Evolutionary conservation across 140 eudicot genomes (phyloP).

Genomic region (Anethum foeniculum): DNA sequence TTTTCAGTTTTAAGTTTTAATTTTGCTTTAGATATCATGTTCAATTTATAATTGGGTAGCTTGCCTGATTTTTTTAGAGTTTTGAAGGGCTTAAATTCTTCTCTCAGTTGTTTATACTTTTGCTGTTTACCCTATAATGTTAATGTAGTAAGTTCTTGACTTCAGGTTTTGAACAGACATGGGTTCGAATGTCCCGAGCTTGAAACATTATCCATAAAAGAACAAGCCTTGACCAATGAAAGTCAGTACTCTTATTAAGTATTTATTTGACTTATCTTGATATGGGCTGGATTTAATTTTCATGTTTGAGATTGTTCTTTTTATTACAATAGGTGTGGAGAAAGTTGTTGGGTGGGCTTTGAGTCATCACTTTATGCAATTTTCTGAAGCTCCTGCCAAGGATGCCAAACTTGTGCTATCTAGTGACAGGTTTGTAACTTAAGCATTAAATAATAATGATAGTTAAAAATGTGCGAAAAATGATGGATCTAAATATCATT

Average conservation of each 20-base stretch:
- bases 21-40: too few relatives aligned
- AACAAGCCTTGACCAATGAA: conserved; percentile 81
- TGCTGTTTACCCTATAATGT: background rate
- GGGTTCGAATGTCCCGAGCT: conserved; percentile 67
- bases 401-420: conserved; percentile 61
- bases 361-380: conserved; percentile 85
- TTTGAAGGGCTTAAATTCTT: background rate
- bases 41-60: background rate
- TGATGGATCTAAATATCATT: background rate
- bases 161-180: conserved; percentile 61
- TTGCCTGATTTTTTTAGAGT: background rate
- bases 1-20: background rate
- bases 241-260: conserved; percentile 33
- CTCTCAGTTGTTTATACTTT: background rate
- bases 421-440: conserved; percentile 52
- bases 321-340: conserved; percentile 47
- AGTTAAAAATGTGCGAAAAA: background rate
- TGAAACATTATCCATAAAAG: conserved; percentile 62
- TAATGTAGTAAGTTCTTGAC: conserved; percentile 6
- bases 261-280: background rate
- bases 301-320: conserved; percentile 1
- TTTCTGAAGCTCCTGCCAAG: conserved; percentile 35
- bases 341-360: conserved; percentile 91
- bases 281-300: background rate
- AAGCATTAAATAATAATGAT: background rate